These are phyloP conservation scores for Ascoidea rubescens DNA, from an alignment of 805 yeast genomes.

Conservation along the genomic window DNA sequence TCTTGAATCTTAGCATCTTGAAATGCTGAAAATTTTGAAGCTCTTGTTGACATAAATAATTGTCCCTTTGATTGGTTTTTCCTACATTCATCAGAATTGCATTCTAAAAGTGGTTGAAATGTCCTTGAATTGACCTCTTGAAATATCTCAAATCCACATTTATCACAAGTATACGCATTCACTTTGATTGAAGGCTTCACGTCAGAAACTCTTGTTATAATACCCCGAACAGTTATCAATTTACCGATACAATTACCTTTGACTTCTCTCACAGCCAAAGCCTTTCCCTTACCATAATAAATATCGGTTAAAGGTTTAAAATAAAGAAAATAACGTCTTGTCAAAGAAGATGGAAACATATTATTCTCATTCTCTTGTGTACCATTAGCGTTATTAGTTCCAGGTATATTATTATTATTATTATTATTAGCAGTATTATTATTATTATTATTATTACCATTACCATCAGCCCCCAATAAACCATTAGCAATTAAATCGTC, in stretches of 20 bases:
- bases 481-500: slow-evolving; percentile 41
- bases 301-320: slow-evolving; percentile 60
- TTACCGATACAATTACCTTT: slow-evolving; percentile 76
- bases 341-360: slow-evolving; percentile 72
- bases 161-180: slow-evolving; percentile 93
- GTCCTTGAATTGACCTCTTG: slow-evolving; percentile 82
- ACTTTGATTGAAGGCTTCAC: slow-evolving; percentile 88
- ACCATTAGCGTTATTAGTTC: slow-evolving; percentile 8
- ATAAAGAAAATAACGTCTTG: slow-evolving; percentile 77
- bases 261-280: slow-evolving; percentile 81
- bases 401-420: background rate
- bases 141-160: slow-evolving; percentile 92
- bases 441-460: slow-evolving; percentile 11
- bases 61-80: slow-evolving; percentile 78
- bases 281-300: slow-evolving; percentile 25
- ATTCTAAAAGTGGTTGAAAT: slow-evolving; percentile 78
- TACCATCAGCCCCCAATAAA: slow-evolving; percentile 17
- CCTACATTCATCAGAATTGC: slow-evolving; percentile 70
- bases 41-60: slow-evolving; percentile 84
- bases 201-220: slow-evolving; percentile 89
- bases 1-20: slow-evolving; percentile 95
- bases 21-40: slow-evolving; percentile 88
- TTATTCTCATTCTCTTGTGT: slow-evolving; percentile 24
- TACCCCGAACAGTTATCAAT: slow-evolving; percentile 83
- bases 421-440: slow-evolving; percentile 13